Evolutionary conservation across 73 alveolate genomes (phyloP), one percentile per base, ranked within the genome.

Genomic region (Paramecium primaurelia): DNA sequence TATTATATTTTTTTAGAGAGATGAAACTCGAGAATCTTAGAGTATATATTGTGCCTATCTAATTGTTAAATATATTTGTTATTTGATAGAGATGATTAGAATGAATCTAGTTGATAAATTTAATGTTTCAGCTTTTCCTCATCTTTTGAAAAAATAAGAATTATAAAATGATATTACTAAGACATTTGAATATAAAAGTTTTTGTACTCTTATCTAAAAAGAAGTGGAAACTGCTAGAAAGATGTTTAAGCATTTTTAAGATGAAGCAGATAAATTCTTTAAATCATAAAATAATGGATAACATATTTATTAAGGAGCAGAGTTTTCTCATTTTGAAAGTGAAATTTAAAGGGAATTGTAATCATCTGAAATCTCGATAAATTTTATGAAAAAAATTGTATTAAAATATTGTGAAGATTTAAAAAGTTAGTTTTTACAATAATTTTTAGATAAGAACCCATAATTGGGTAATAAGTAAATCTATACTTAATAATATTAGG

Each of bases 111-210:
- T 86, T 86, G 93, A 86, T 1, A 86, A 71, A 54, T 86, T 86
- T 47, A 86, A 86, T 86, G 84, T 86, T 34, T 75, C 86, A 16
- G 93, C 93, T 22, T 86, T 86, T 51, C 84, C 80, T 71, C 93
- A 86, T 59, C 45, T 86, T 37, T 68, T 49, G 7, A 86, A 86
- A 49, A 86, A 86, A 36, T 59, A 30, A 5, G 93, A 86, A 86
- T 86, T 59, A 30, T 86, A 75, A 75, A 86, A 86, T 86, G 84
- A 75, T 86, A 28, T 86, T 9, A 71, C 93, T 1, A 36, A 59
- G 20, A 59, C 93, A 18, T 86, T 86, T 86, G 93, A 86, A 18
- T 86, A 86, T 36, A 86, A 86, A 58, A 86, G 93, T 28, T 86
- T 86, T 20, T 86, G 93, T 40, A 86, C 80, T 25, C 58, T 86